Evolutionary conservation across 2,329 filamentous ascomycete genomes (phyloP).

Genomic region (Aspergillus pseudotamarii): DNA sequence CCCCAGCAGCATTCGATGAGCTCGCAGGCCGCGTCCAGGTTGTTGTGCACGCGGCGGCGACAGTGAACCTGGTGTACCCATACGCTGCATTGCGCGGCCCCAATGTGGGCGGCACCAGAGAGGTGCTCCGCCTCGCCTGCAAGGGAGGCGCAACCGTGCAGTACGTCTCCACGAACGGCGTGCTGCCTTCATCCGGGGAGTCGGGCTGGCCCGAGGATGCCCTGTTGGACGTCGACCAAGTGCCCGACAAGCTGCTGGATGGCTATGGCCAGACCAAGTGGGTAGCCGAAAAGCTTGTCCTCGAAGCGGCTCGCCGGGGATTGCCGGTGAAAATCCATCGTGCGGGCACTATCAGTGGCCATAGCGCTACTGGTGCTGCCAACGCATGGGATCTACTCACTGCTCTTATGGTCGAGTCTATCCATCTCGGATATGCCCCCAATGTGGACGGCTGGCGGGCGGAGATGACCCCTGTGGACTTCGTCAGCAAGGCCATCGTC

Average conservation of each 20-base stretch:
- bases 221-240: constrained; percentile 67
- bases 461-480: constrained; percentile 85
- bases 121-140: constrained; percentile 72
- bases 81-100: constrained; percentile 74
- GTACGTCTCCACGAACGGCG: constrained; percentile 79
- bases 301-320: constrained; percentile 68
- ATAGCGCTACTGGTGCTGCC: constrained; percentile 72
- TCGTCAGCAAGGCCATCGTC: constrained; percentile 73
- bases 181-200: constrained; percentile 66
- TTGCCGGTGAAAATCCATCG: constrained; percentile 72
- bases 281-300: constrained; percentile 75
- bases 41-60: constrained; percentile 76
- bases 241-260: constrained; percentile 69
- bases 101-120: constrained; percentile 78
- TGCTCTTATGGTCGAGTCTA: constrained; percentile 74
- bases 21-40: constrained; percentile 69
- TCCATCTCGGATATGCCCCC: constrained; percentile 71
- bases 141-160: constrained; percentile 71
- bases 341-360: constrained; percentile 76
- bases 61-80: constrained; percentile 79
- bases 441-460: constrained; percentile 74
- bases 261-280: constrained; percentile 82
- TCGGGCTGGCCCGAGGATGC: constrained; percentile 72
- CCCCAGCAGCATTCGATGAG: constrained; percentile 65
- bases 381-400: constrained; percentile 79